These are phyloP conservation scores for Schwanniomyces sp. DNA, from an alignment of 805 yeast genomes.

Conservation along the genomic window DNA sequence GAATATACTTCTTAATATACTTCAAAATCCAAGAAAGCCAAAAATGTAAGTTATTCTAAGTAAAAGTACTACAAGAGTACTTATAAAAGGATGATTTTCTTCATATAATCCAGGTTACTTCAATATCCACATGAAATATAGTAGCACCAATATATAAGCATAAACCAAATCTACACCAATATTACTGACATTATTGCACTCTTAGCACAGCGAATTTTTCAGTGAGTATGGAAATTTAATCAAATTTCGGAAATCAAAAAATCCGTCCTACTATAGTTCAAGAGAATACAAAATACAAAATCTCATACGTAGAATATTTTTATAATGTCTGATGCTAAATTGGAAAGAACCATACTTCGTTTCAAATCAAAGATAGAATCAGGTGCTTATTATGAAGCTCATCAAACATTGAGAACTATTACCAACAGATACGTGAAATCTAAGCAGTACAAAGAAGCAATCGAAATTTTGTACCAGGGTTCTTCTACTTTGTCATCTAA, in stretches of 20 bases:
- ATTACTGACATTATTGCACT: not conserved
- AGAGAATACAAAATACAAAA: not conserved
- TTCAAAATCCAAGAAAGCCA: too few species aligned
- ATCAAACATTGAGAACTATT: conserved; percentile 88
- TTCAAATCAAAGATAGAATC: conserved; percentile 67
- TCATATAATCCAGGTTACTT: too few species aligned
- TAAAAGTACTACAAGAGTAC: too few species aligned
- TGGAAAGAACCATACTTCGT: conserved; percentile 60
- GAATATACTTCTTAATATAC: too few species aligned
- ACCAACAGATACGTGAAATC: conserved; percentile 78
- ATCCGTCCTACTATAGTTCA: not conserved
- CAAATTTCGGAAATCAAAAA: not conserved
- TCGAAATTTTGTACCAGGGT: conserved; percentile 71
- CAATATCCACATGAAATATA: too few species aligned
- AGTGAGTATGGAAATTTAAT: not conserved
- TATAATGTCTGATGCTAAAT: conserved; percentile 33
- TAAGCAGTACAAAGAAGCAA: conserved; percentile 67
- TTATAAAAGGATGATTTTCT: too few species aligned
- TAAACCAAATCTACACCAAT: not conserved
- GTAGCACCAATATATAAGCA: not conserved
- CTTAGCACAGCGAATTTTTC: not conserved
- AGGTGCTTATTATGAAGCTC: conserved; percentile 91
- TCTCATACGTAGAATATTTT: not conserved
- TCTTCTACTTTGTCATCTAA: conserved; percentile 66
- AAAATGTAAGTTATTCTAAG: too few species aligned